These are phyloP conservation scores for Cladosporium sp. DNA, from an alignment of 2,329 filamentous ascomycete genomes.

Conservation along the genomic window DNA sequence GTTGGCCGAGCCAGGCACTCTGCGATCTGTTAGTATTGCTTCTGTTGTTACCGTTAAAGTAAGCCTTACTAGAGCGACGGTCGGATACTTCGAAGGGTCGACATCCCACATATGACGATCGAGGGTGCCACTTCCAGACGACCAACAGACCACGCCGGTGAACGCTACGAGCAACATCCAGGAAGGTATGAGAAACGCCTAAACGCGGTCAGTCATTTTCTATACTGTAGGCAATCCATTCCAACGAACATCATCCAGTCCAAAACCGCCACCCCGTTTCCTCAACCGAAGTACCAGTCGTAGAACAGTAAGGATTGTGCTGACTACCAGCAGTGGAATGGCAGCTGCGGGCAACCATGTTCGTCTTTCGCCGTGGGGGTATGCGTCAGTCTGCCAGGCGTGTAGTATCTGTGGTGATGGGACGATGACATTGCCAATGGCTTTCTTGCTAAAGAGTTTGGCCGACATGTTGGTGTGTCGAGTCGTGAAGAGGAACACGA, in stretches of 20 bases:
- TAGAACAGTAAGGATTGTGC: conserved; percentile 26
- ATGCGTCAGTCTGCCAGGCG: conserved; percentile 16
- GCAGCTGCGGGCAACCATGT: conserved; percentile 21
- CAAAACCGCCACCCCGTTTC: conserved; percentile 26
- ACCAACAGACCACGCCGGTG: conserved; percentile 8
- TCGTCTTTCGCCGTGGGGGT: conserved; percentile 11
- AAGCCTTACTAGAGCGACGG: conserved; percentile 13
- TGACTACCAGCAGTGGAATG: conserved; percentile 23
- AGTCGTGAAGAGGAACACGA: neutral
- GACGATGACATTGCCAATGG: conserved; percentile 15
- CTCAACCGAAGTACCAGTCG: conserved; percentile 28
- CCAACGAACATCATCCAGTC: conserved; percentile 16
- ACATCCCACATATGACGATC: conserved; percentile 20
- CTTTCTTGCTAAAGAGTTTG: conserved; percentile 1
- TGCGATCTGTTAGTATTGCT: neutral
- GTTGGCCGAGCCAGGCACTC: conserved; percentile 38
- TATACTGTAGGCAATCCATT: neutral
- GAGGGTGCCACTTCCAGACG: neutral
- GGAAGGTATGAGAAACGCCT: conserved; percentile 8
- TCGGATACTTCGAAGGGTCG: neutral
- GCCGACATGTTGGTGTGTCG: neutral
- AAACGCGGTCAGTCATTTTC: neutral
- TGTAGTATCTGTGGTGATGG: conserved; percentile 4
- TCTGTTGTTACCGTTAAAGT: neutral
- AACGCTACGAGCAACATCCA: conserved; percentile 13